Base-by-base conservation (phyloP, 2,329 filamentous ascomycete species). In the Penicillium sp. region DNA sequence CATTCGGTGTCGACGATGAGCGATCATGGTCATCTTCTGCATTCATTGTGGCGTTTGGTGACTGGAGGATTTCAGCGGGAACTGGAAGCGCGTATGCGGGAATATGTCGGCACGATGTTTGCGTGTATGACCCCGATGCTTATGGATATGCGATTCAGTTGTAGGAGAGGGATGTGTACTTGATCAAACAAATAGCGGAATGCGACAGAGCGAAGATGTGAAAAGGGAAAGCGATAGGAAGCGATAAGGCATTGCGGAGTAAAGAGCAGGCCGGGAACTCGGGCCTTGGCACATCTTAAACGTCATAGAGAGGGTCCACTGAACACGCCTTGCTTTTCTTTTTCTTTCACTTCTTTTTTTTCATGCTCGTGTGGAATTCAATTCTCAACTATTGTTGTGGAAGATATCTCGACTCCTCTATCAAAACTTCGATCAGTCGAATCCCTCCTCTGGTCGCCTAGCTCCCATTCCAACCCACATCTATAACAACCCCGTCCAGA, bases 1-100 rank as follows among this genome's bases (percentile, higher is more conserved):
- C 63, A 21, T 69, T 68, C 27, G 69, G 67, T 11, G 69, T 72
- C 22, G 68, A 69, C 39, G 68, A 70, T 8, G 68, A 71, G 48
- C 67, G 66, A 48, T 70, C 67, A 52, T 71, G 59, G 6, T 63
- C 61, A 47, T 68, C 65, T 44, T 72, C 67, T 41, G 58, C 41
- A 38, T 66, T 66, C 57, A 64, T 69, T 34, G 56, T 62, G 48
- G 54, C 48, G 22, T 2, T 47, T 44, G 40, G n/a, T 50, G 39
- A 44, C 40, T 50, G 40, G 41, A 45, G 41, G 46, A 45, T 39
- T 55, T 48, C 65, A 62, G 39, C 63, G 63, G 16, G 61, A 67
- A 56, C 58, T 68, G 45, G 62, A 61, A 50, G 58, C 57, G 41
- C 61, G 52, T 24, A 44, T 45, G 55, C 48, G 36, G 14, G 45